Evolutionary conservation across 257 asterid species (phyloP), one percentile per base, ranked within the genome.

Genomic region (Henckelia pumila): DNA sequence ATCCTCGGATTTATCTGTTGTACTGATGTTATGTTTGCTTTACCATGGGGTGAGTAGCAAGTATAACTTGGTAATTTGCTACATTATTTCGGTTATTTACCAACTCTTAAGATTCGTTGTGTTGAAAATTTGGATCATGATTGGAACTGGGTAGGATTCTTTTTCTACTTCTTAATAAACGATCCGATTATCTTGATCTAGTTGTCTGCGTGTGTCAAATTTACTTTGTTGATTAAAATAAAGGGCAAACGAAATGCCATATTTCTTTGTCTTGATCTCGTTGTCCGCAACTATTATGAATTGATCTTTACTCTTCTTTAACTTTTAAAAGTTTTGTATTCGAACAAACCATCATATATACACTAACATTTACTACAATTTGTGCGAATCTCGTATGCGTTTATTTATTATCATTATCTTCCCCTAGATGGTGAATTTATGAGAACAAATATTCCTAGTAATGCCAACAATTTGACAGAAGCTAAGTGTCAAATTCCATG

Each of bases 1-100:
- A 53, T 67, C 61, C 14, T 28, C 61, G 70, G 70, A 32, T 56
- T 67, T 56, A 13, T 26, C 64, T 50, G 6, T 69, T 35, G 56
- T 10, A 35, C 8, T 29, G 61, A n/a, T 35, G 6, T 44, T 19
- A 9, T 71, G 7, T 56, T 19, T 28, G 30, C 5, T 28, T 28
- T 28, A 28, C 5, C 30, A 28, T 0, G 5, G 64, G 64, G 33
- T 30, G 47, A 19, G 8, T 10, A 11, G 47, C 47, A 10, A 35
- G 17, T 52, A 8, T 53, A 1, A n/a, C 23, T 22, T 24, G 59
- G 29, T 30, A 22, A 59, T 17, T 33, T 53, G 19, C 33, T 59
- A 35, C 22, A 3, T 40, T 19, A 16, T 10, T 29, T 56, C 3
- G 14, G n/a, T 16, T 5, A 14, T 58, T 4, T 13, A 7, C 59